A percentile compares a stretch with the other conserved stretches of the same genome.
Evolutionary conservation across 139 green algal genomes (phyloP).

Genomic region (Zygnema cylindricum): DNA sequence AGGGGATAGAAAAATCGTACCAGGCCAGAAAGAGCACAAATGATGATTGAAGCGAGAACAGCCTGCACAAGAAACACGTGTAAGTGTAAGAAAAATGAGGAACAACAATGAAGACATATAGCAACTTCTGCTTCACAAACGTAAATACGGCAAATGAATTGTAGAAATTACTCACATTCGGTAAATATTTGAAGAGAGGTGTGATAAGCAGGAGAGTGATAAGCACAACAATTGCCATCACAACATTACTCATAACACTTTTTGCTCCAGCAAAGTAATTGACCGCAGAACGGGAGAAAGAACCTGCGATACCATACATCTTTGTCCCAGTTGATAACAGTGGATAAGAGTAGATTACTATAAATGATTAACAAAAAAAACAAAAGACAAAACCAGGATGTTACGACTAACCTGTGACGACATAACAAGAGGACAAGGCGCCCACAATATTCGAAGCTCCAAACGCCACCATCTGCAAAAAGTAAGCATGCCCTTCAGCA

Average conservation of each 20-base stretch:
- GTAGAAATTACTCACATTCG: constrained; percentile 38
- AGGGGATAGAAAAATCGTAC: no score
- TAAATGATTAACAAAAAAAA: no score
- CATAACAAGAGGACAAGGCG: constrained; percentile 24
- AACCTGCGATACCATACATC: no score
- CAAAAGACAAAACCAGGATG: no score
- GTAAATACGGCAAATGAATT: no score
- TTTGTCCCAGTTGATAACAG: no score
- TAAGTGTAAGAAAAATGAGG: no score
- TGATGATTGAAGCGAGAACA: constrained; percentile 30
- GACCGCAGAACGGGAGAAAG: constrained; percentile 52
- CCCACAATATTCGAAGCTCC: constrained; percentile 1
- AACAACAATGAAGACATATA: no score
- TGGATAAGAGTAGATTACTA: no score
- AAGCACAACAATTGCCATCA: constrained; percentile 31
- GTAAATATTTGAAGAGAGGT: constrained; percentile 39
- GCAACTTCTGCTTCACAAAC: no score
- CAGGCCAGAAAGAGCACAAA: constrained; percentile 9
- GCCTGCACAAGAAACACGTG: no score
- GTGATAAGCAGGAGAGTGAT: constrained; percentile 10
- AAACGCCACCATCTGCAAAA: constrained; percentile 22
- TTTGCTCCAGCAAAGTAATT: constrained; percentile 39
- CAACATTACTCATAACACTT: constrained; percentile 32
- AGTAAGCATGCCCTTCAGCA: no score
- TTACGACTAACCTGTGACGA: constrained; percentile 1